phyloP scores from a whole-genome alignment of 495 filamentous ascomycete genomes.

The Lasiosphaeria ovina region DNA sequence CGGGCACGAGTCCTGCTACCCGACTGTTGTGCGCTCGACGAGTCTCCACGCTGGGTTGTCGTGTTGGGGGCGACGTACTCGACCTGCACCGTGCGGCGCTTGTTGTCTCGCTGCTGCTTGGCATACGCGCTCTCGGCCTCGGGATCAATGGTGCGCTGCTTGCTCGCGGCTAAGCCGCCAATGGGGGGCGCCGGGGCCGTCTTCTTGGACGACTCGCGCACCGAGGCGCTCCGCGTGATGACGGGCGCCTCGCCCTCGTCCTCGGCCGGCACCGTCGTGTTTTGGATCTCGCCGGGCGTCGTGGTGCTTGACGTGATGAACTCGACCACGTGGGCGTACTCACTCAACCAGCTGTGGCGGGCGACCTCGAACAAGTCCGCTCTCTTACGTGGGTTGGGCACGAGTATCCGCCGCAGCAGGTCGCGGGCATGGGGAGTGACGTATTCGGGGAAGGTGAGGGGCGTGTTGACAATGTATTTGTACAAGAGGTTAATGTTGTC shows the following conservation, averaged over 20 bases:
- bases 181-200: slow-evolving; percentile 53
- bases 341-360: slow-evolving; percentile 96
- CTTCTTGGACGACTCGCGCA: slow-evolving; percentile 79
- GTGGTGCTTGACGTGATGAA: slow-evolving; percentile 96
- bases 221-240: slow-evolving; percentile 82
- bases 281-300: slow-evolving; percentile 79
- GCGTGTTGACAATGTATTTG: slow-evolving; percentile 98
- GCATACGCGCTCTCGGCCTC: slow-evolving; percentile 50
- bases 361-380: slow-evolving; percentile 98
- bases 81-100: slow-evolving; percentile 92
- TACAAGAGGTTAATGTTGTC: slow-evolving; percentile 99
- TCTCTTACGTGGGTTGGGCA: slow-evolving; percentile 92
- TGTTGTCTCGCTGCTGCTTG: slow-evolving; percentile 74
- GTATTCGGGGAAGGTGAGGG: slow-evolving; percentile 97
- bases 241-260: slow-evolving; percentile 60
- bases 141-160: slow-evolving; percentile 73
- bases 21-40: slow-evolving; percentile 25
- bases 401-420: slow-evolving; percentile 85
- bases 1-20: slow-evolving; percentile 51
- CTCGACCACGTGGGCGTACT: slow-evolving; percentile 90
- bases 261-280: slow-evolving; percentile 69
- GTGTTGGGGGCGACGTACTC: slow-evolving; percentile 95
- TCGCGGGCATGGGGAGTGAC: slow-evolving; percentile 96
- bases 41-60: slow-evolving; percentile 63
- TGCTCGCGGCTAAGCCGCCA: slow-evolving; percentile 63